Base-by-base conservation (phyloP, 176 grass and related monocot species). In the Tillandsia fasciculata region DNA sequence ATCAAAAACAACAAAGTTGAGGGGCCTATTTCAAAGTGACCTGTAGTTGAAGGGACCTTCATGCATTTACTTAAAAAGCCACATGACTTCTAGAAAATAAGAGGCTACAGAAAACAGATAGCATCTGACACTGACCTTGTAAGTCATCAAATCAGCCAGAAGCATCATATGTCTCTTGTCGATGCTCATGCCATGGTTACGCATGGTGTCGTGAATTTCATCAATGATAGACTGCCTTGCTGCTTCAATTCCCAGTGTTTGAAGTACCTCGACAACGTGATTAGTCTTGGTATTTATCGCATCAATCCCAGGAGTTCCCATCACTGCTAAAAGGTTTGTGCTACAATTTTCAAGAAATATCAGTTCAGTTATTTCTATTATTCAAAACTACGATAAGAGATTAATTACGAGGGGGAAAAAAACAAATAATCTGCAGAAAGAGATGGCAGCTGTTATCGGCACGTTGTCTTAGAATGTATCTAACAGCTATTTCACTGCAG, bases 141-240 rank as follows among this genome's bases (percentile, higher is more conserved):
- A 96, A 74, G 93, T 96, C 93, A 96, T 96, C 66, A 96, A 81
- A 83, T 96, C 93, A 71, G 86, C 93, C 66, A 96, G 79, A 72
- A 96, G 93, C 86, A 89, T 92, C 93, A 96, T 96, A 80, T 96
- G 88, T 70, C 93, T 85, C 64, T 64, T 63, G 85, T 96, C 93
- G 63, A 92, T 96, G 57, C 83, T 92, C 93, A 96, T 96, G 11
- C 84, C 86, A 78, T 96, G 79, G 48, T 68, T 69, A 48, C 70
- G 71, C 86, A 96, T 92, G 20, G 86, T 92, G 33, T 74, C 76
- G 15, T 87, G 66, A 76, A 96, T 96, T 75, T 96, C 86, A 71
- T 89, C 64, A 14, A 96, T 85, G 70, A 96, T 96, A 64, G 70
- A 85, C 63, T 68, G 70, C 74, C 93, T 89, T 47, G 93, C 93